Evolutionary conservation across 2,329 filamentous ascomycete species (phyloP).

Genomic region (Cercospora zeina): DNA sequence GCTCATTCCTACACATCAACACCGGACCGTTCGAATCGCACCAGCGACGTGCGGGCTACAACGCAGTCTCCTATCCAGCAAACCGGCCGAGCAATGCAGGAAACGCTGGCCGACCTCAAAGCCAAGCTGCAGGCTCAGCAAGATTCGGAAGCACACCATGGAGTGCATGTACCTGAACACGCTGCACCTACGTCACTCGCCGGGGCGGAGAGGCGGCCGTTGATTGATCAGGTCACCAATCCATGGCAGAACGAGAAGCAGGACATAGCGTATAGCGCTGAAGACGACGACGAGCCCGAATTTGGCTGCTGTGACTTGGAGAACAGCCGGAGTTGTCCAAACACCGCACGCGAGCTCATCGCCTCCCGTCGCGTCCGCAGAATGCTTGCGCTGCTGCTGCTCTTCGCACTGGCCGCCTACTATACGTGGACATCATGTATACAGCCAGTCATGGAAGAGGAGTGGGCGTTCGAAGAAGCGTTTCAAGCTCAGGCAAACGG

Average conservation of each 20-base stretch:
- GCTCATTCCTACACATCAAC: not conserved
- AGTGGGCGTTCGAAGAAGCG: slow-evolving; percentile 40
- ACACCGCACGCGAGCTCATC: slow-evolving; percentile 24
- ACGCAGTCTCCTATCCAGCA: not conserved
- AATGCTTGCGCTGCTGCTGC: slow-evolving; percentile 39
- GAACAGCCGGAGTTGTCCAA: slow-evolving; percentile 39
- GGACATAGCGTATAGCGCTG: not conserved
- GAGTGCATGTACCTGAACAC: not conserved
- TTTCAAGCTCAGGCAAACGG: slow-evolving; percentile 37
- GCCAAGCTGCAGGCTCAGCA: slow-evolving; percentile 12
- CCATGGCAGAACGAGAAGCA: slow-evolving; percentile 30
- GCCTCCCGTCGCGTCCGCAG: slow-evolving; percentile 33
- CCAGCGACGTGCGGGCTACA: not conserved
- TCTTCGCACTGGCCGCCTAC: slow-evolving; percentile 37
- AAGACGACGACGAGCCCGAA: slow-evolving; percentile 27
- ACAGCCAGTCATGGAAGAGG: slow-evolving; percentile 41
- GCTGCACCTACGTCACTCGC: slow-evolving; percentile 13
- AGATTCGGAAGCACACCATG: not conserved
- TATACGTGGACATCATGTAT: slow-evolving; percentile 43
- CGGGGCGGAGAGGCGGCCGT: slow-evolving; percentile 21
- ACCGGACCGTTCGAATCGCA: not conserved
- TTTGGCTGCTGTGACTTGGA: slow-evolving; percentile 38
- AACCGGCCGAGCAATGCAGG: slow-evolving; percentile 9
- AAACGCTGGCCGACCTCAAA: slow-evolving; percentile 16
- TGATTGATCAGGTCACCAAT: slow-evolving; percentile 36